Evolutionary conservation across 768 basidiomycete genomes (phyloP).

Genomic region (Boletus coccyginus): DNA sequence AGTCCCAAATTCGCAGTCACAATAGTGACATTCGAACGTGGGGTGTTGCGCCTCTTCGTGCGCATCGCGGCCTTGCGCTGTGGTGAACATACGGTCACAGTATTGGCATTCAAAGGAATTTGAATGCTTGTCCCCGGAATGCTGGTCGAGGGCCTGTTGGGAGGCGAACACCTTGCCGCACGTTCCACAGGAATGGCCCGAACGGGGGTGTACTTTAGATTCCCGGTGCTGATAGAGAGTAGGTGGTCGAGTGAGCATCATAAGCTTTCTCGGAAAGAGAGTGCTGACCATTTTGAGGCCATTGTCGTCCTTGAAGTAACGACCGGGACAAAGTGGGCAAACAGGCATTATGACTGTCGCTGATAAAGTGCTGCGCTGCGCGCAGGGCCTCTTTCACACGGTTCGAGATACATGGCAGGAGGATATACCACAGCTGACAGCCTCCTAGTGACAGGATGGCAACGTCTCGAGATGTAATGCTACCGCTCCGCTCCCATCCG

Average conservation of each 20-base stretch:
- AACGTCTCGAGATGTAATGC: not conserved
- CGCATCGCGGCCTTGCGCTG: not conserved
- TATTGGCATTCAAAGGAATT: constrained; percentile 10
- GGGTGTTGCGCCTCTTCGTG: constrained; percentile 11
- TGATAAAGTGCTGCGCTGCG: not conserved
- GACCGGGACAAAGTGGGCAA: constrained; percentile 17
- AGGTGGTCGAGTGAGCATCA: not conserved
- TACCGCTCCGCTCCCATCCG: not conserved
- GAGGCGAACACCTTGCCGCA: constrained; percentile 8
- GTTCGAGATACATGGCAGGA: not conserved
- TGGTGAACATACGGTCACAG: constrained; percentile 12
- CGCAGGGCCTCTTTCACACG: constrained; percentile 8
- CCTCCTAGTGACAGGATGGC: too few species aligned
- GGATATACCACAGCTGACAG: too few species aligned
- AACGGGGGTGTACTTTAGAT: constrained; percentile 3
- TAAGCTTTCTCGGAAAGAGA: not conserved
- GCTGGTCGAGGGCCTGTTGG: constrained; percentile 15
- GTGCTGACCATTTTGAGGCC: constrained; percentile 17
- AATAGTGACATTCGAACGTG: constrained; percentile 12
- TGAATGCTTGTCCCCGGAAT: constrained; percentile 10
- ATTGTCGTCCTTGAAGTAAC: constrained; percentile 11
- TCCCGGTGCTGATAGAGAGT: constrained; percentile 9
- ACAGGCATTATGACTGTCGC: constrained; percentile 13
- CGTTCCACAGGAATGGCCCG: not conserved
- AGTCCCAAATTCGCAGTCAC: constrained; percentile 5